Conservation (phyloP, 208 protist genomes). For the Crithidia fasciculata region DNA sequence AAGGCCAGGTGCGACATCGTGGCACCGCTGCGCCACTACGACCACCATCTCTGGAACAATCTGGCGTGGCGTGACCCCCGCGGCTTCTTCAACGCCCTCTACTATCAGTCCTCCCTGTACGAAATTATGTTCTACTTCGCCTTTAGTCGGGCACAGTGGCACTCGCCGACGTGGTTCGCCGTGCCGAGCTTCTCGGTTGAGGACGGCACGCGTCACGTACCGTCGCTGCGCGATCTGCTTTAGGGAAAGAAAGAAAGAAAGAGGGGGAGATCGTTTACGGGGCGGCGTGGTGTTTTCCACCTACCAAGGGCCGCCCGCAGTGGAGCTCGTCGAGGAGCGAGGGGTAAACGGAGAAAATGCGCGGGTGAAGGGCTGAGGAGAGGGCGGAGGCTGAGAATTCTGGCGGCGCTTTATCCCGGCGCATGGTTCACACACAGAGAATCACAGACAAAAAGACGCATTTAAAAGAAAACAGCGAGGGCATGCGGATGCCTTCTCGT, state of each 20-base stretch:
- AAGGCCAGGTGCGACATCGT: conserved; percentile 17
- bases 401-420: too few relatives aligned
- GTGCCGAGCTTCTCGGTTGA: conserved; percentile 59
- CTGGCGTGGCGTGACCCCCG: conserved; percentile 63
- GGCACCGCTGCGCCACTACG: conserved; percentile 37
- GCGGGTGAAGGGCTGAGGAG: too few relatives aligned
- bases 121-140: conserved; percentile 88
- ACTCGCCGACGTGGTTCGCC: conserved; percentile 73
- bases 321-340: too few relatives aligned
- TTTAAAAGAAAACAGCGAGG: too few relatives aligned
- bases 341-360: too few relatives aligned
- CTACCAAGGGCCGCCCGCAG: not conserved
- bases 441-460: too few relatives aligned
- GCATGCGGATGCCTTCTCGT: too few relatives aligned
- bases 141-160: conserved; percentile 78
- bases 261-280: not conserved
- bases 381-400: too few relatives aligned
- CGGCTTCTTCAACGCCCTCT: conserved; percentile 70
- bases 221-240: conserved; percentile 1
- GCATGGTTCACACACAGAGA: too few relatives aligned
- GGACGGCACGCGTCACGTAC: conserved; percentile 35
- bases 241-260: not conserved
- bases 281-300: not conserved
- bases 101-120: conserved; percentile 68
- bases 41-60: conserved; percentile 82